These are phyloP conservation scores for Cordyceps farinosa DNA, from an alignment of 2,329 filamentous ascomycete genomes.

Conservation along the genomic window DNA sequence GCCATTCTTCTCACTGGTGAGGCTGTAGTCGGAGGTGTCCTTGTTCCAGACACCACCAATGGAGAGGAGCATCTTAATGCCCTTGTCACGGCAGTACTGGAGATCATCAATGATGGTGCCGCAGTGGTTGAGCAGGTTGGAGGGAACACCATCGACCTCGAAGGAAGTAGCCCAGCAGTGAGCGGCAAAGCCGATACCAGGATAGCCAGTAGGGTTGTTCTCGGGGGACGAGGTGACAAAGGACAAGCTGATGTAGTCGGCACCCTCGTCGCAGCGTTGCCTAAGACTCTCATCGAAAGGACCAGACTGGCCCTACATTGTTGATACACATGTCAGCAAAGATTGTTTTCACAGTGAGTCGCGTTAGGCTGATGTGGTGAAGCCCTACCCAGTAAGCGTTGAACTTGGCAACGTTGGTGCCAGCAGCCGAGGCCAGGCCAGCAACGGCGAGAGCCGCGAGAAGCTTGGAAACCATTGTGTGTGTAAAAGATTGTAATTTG, in stretches of 20 bases:
- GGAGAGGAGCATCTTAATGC: conserved; percentile 42
- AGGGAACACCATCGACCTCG: conserved; percentile 23
- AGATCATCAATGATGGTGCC: conserved; percentile 37
- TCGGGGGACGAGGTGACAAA: conserved; percentile 40
- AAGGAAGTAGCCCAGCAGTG: conserved; percentile 34
- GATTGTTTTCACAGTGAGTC: not conserved
- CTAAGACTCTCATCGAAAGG: conserved; percentile 28
- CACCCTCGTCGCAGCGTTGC: conserved; percentile 34
- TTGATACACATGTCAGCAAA: not conserved
- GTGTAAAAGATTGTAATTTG: conserved; percentile 32
- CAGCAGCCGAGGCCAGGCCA: conserved; percentile 24
- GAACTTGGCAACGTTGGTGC: conserved; percentile 23
- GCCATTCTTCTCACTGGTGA: conserved; percentile 31
- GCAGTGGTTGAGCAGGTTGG: conserved; percentile 36
- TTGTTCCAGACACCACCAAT: conserved; percentile 35
- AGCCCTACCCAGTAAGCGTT: conserved; percentile 40
- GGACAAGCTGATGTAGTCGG: conserved; percentile 37
- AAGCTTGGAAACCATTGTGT: conserved; percentile 16
- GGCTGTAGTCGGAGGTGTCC: conserved; percentile 31
- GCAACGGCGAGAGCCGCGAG: conserved; percentile 26
- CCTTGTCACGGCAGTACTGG: conserved; percentile 37
- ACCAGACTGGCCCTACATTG: conserved; percentile 34
- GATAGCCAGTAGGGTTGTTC: conserved; percentile 32
- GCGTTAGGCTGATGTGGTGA: not conserved
- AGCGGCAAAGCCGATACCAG: conserved; percentile 38